phyloP scores from a whole-genome alignment of 2,329 filamentous ascomycete species.

The Fusarium miscanthi region DNA sequence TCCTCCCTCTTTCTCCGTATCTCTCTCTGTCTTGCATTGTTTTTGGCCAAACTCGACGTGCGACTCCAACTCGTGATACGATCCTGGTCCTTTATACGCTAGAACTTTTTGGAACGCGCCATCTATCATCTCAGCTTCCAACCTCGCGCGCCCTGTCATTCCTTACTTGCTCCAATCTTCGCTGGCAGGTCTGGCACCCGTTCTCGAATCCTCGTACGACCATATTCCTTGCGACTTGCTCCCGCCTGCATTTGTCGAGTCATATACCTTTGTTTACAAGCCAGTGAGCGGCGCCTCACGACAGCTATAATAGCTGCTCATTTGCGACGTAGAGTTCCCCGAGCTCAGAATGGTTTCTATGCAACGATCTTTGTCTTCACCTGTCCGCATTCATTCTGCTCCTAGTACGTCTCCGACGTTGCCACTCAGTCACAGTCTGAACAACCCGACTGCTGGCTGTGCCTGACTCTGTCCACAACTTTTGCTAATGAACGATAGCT shows the following conservation, averaged over 20 bases:
- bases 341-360: constrained; percentile 69
- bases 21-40: constrained; percentile 14
- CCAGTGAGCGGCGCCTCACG: constrained; percentile 42
- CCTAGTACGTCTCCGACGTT: constrained; percentile 64
- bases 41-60: constrained; percentile 26
- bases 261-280: constrained; percentile 29
- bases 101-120: constrained; percentile 30
- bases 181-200: constrained; percentile 36
- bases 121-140: constrained; percentile 21
- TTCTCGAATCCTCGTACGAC: constrained; percentile 21
- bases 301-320: constrained; percentile 51
- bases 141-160: constrained; percentile 31
- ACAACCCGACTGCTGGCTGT: constrained; percentile 7
- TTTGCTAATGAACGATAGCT: constrained; percentile 50
- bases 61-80: constrained; percentile 37
- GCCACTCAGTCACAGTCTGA: constrained; percentile 10
- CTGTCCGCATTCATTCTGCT: constrained; percentile 67
- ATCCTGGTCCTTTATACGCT: constrained; percentile 23
- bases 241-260: constrained; percentile 10
- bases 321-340: constrained; percentile 47
- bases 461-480: constrained; percentile 7
- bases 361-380: constrained; percentile 72
- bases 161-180: constrained; percentile 30
- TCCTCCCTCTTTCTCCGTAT: constrained; percentile 19
- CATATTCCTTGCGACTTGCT: constrained; percentile 19